A percentile compares a stretch with the other conserved stretches of the same genome.
Evolutionary conservation across 2,329 filamentous ascomycete species (phyloP).

Genomic region (Meredithiella fracta): DNA sequence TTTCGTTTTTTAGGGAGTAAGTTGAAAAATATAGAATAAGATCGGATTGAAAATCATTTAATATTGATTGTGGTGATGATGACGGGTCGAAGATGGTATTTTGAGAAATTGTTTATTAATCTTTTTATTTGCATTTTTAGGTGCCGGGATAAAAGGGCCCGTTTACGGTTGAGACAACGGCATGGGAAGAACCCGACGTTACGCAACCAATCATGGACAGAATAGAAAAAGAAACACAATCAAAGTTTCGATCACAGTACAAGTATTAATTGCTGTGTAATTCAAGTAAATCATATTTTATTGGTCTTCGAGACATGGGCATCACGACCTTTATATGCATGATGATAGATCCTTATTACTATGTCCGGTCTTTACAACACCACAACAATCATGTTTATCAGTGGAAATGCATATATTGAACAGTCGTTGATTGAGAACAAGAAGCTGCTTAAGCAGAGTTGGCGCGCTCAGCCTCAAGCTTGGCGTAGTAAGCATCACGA

Average conservation of each 20-base stretch:
- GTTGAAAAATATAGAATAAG: slow-evolving; percentile 17
- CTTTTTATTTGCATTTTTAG: slow-evolving; percentile 23
- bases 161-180: slow-evolving; percentile 48
- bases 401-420: slow-evolving; percentile 4
- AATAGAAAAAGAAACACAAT: slow-evolving; percentile 11
- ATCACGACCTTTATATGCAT: too few species aligned
- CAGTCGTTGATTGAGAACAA: background rate
- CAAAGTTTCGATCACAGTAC: slow-evolving; percentile 6
- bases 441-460: slow-evolving; percentile 18
- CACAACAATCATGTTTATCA: background rate
- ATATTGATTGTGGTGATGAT: background rate
- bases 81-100: background rate
- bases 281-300: background rate
- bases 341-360: too few species aligned
- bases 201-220: slow-evolving; percentile 13
- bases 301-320: too few species aligned
- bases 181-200: slow-evolving; percentile 33
- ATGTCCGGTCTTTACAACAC: too few species aligned
- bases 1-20: slow-evolving; percentile 45
- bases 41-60: background rate
- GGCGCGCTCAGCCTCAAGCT: slow-evolving; percentile 40
- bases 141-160: slow-evolving; percentile 39
- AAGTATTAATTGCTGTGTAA: background rate
- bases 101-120: background rate
- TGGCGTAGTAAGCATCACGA: slow-evolving; percentile 42